Base-by-base conservation (phyloP, 805 yeast genomes). In the Nakazawaea sp. region DNA sequence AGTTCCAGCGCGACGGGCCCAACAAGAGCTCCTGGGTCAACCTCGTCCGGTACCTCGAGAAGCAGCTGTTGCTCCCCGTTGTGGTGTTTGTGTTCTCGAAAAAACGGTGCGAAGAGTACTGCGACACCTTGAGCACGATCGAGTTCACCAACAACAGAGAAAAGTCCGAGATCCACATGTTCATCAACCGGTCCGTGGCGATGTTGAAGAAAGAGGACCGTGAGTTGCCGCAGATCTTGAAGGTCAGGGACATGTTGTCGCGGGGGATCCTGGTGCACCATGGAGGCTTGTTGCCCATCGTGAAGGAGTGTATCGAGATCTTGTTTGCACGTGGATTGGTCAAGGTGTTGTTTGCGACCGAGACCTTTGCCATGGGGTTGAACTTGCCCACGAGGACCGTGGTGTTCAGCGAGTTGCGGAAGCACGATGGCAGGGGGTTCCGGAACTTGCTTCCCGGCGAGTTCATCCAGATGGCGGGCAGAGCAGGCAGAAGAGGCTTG, bases 361-460 rank as follows among this genome's bases (percentile, higher is more conserved):
- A 92, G 58, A 92, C 98, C 0, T 90, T 92, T 68, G 97, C 98
- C 5, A 92, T 92, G 97, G 98, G 98, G 11, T 72, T 92, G 55
- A 92, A 92, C 55, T 66, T 92, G 52, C 98, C 98, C 10, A 90
- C 98, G 0, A 78, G 96, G 62, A 92, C 98, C 0, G 98, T 92
- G 25, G 89, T 90, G 1, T 92, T 92, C 56, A 75, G 87, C 44
- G 86, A 82, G 32, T 63, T 82, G 34, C 66, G 90, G 46, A 92
- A 92, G 53, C 96, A 90, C 56, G 98, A 92, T 54, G 97, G 97
- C 32, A 71, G 78, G 21, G 73, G 74, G 0, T 78, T 86, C 59
- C 72, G 98, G 58, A 75, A 81, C 51, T 66, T 92, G 43, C 69
- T 81, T 8, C 96, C 98, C 0, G 98, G 98, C 38, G 98, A 92